Evolutionary conservation across 495 filamentous ascomycete genomes (phyloP).

Genomic region (Hypoxylon fuscum): DNA sequence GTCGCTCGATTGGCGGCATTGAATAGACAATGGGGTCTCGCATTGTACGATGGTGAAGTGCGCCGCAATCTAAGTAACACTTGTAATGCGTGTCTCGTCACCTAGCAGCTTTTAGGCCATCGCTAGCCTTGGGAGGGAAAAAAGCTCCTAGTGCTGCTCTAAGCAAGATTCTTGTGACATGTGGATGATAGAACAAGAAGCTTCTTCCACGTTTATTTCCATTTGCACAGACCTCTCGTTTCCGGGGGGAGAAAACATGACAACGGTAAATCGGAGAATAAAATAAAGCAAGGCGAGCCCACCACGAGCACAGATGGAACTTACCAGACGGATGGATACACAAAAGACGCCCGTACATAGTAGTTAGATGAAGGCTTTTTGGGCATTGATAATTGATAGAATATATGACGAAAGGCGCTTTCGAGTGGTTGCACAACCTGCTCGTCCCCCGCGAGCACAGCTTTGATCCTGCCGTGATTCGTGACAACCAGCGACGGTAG

Average conservation of each 20-base stretch:
- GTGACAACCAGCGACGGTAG: slow-evolving; percentile 24
- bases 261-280: slow-evolving; percentile 30
- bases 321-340: slow-evolving; percentile 28
- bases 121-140: slow-evolving; percentile 11
- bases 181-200: slow-evolving; percentile 19
- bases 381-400: slow-evolving; percentile 23
- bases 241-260: slow-evolving; percentile 7
- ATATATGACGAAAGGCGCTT: slow-evolving; percentile 24
- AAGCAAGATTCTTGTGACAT: slow-evolving; percentile 28
- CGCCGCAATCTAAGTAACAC: slow-evolving; percentile 39
- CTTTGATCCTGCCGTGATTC: slow-evolving; percentile 34
- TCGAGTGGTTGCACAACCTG: slow-evolving; percentile 30
- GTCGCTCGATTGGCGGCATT: slow-evolving; percentile 20
- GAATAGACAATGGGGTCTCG: slow-evolving; percentile 19
- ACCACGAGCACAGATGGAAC: slow-evolving; percentile 7
- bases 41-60: slow-evolving; percentile 30
- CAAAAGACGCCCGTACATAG: slow-evolving; percentile 15
- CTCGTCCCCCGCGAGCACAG: slow-evolving; percentile 32
- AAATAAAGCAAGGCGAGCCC: slow-evolving; percentile 20
- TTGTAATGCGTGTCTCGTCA: slow-evolving; percentile 34
- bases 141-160: slow-evolving; percentile 23
- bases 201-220: slow-evolving; percentile 27
- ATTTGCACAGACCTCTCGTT: slow-evolving; percentile 12
- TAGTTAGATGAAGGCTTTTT: slow-evolving; percentile 14
- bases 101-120: slow-evolving; percentile 20